Evolutionary conservation across 768 basidiomycete genomes (phyloP).

Genomic region (Phylloporus scabripes): DNA sequence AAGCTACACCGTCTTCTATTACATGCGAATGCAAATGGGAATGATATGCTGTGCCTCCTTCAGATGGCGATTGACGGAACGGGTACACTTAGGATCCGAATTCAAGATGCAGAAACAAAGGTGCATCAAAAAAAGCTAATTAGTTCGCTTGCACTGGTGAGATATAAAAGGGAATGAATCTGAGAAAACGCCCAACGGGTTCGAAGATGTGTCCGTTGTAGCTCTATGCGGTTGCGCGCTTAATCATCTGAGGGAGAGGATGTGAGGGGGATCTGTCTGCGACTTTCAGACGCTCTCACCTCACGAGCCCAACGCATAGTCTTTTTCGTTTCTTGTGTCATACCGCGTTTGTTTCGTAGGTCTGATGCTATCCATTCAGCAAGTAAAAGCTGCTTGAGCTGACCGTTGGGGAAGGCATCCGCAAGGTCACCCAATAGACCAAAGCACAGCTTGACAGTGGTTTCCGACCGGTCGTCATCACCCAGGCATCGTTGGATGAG

Average conservation of each 20-base stretch:
- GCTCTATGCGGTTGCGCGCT: constrained; percentile 68
- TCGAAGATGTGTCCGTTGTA: constrained; percentile 7
- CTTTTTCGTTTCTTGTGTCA: constrained; percentile 76
- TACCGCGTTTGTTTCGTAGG: constrained; percentile 67
- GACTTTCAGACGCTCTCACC: constrained; percentile 40
- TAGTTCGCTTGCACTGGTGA: constrained; percentile 48
- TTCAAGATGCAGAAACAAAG: constrained; percentile 11
- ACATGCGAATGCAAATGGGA: constrained; percentile 48
- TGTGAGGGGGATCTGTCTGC: not conserved
- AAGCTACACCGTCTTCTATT: constrained; percentile 43
- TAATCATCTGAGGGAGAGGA: constrained; percentile 55
- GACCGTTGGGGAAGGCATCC: constrained; percentile 74
- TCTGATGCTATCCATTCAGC: constrained; percentile 74
- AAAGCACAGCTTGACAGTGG: constrained; percentile 65
- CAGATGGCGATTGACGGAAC: constrained; percentile 49
- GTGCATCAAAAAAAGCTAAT: constrained; percentile 16
- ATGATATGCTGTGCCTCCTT: constrained; percentile 60
- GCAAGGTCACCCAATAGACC: constrained; percentile 93
- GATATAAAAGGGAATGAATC: constrained; percentile 13
- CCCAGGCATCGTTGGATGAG: constrained; percentile 69
- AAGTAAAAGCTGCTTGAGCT: constrained; percentile 75
- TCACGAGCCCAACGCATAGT: constrained; percentile 92
- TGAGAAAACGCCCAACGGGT: constrained; percentile 25
- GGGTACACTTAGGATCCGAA: constrained; percentile 13
- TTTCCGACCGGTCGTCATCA: constrained; percentile 82